Evolutionary conservation across 306 rosid genomes (phyloP).

Genomic region (Aeschynomene evenia): DNA sequence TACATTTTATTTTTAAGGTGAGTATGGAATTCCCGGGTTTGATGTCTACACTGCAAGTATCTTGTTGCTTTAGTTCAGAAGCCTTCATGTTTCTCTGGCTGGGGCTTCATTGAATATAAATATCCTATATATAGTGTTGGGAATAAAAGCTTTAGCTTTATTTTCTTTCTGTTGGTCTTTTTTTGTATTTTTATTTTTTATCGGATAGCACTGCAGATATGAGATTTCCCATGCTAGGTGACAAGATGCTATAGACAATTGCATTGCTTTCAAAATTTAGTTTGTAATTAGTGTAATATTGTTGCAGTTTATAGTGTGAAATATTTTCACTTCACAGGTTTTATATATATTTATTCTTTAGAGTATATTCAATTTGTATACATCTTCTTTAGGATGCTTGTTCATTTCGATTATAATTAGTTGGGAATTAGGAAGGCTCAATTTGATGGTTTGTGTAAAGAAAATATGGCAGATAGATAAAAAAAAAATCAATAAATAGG

Average conservation of each 20-base stretch:
- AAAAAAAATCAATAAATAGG: too few relatives aligned
- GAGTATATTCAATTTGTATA: not conserved
- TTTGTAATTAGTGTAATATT: constrained; percentile 31
- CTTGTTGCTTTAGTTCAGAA: constrained; percentile 15
- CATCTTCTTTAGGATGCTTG: not conserved
- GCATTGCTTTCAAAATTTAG: constrained; percentile 9
- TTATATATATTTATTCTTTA: not conserved
- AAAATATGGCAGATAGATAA: too few relatives aligned
- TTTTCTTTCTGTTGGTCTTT: constrained; percentile 2
- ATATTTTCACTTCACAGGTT: not conserved
- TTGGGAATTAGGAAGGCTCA: too few relatives aligned
- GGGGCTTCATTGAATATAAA: constrained; percentile 12
- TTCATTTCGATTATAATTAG: not conserved
- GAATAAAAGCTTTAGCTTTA: constrained; percentile 23
- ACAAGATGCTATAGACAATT: constrained; percentile 10
- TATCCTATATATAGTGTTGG: not conserved
- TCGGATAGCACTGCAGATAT: not conserved
- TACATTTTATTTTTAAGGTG: constrained; percentile 6
- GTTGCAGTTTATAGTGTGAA: constrained; percentile 15
- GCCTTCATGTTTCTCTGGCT: constrained; percentile 12
- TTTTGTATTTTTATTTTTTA: too few relatives aligned
- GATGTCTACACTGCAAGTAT: constrained; percentile 2
- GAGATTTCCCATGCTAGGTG: not conserved
- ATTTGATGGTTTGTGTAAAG: too few relatives aligned
- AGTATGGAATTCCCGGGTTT: constrained; percentile 16